A percentile compares a stretch with the other conserved stretches of the same genome.
Evolutionary conservation across 768 basidiomycete genomes (phyloP).

Genomic region (Tricholoma hemisulphureum): DNA sequence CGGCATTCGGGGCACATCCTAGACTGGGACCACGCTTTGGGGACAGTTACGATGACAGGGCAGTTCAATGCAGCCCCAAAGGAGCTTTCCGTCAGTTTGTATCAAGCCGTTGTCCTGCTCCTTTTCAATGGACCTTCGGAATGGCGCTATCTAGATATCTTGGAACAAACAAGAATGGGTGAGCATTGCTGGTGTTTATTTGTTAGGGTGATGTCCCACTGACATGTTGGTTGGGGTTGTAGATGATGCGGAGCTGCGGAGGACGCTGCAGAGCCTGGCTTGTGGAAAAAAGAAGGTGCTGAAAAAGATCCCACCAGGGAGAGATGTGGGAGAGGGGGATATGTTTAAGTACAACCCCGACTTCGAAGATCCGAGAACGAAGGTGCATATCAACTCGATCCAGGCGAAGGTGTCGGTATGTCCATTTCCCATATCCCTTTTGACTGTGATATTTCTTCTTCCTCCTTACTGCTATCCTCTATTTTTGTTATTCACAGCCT

Average conservation of each 20-base stretch:
- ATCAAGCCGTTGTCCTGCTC: slow-evolving; percentile 83
- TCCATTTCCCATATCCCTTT: slow-evolving; percentile 3
- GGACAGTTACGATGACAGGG: slow-evolving; percentile 74
- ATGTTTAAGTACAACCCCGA: slow-evolving; percentile 78
- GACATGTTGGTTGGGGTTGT: slow-evolving; percentile 1
- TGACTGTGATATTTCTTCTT: no score
- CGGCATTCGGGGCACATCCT: slow-evolving; percentile 77
- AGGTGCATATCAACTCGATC: slow-evolving; percentile 93
- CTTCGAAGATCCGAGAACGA: slow-evolving; percentile 75
- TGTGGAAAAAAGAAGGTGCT: slow-evolving; percentile 89
- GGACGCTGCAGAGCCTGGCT: slow-evolving; percentile 89
- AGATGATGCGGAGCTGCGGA: slow-evolving; percentile 74
- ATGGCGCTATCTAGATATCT: slow-evolving; percentile 65
- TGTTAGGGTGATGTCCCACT: slow-evolving; percentile 19
- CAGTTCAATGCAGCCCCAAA: slow-evolving; percentile 69
- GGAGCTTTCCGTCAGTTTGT: slow-evolving; percentile 88
- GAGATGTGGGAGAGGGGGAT: slow-evolving; percentile 75
- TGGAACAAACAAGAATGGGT: slow-evolving; percentile 72
- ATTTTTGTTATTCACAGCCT: no score
- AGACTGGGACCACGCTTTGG: slow-evolving; percentile 85
- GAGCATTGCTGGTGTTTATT: slow-evolving; percentile 24
- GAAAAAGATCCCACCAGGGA: slow-evolving; percentile 73
- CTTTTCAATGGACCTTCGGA: slow-evolving; percentile 75
- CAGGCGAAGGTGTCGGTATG: slow-evolving; percentile 89
- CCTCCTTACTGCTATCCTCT: not conserved